Percentiles rank a stretch among this genome's conserved stretches.
These are phyloP conservation scores for Calocera viscosa DNA, from an alignment of 768 basidiomycete species.

Conservation along the genomic window DNA sequence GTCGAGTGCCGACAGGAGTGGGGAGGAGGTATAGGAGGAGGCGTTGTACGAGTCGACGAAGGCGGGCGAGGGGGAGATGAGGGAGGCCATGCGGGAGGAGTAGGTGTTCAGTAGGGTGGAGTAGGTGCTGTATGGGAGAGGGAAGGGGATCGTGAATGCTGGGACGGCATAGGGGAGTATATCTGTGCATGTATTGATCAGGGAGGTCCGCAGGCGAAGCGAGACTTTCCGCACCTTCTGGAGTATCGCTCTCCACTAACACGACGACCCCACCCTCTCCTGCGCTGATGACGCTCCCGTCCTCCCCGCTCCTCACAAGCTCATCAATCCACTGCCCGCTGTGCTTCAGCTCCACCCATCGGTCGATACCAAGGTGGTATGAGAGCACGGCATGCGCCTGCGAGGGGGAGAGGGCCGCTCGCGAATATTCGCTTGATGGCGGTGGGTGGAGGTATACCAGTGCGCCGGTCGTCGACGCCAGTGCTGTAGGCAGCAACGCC, in stretches of 20 bases:
- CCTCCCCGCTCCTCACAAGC: constrained; percentile 22
- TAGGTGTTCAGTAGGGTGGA: constrained; percentile 46
- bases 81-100: constrained; percentile 38
- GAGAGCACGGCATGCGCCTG: constrained; percentile 51
- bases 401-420: constrained; percentile 36
- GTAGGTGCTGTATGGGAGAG: constrained; percentile 22
- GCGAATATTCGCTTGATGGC: constrained; percentile 18
- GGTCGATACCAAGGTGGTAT: constrained; percentile 59
- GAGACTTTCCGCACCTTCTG: constrained; percentile 34
- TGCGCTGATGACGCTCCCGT: constrained; percentile 45
- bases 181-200: constrained; percentile 22
- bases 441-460: constrained; percentile 46
- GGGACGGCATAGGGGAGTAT: constrained; percentile 41
- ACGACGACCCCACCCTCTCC: constrained; percentile 42
- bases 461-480: neutral
- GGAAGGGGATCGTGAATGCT: constrained; percentile 33
- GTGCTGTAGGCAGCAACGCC: neutral
- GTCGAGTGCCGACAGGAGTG: constrained; percentile 17
- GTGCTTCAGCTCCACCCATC: constrained; percentile 40
- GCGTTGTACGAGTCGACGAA: constrained; percentile 23
- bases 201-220: neutral
- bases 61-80: constrained; percentile 25
- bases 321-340: constrained; percentile 24
- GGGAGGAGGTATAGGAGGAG: constrained; percentile 34
- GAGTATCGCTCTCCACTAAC: constrained; percentile 44